A percentile compares a stretch with the other conserved stretches of the same genome.
Conservation (phyloP, 257 asterid species). For the Solanum okadae region DNA sequence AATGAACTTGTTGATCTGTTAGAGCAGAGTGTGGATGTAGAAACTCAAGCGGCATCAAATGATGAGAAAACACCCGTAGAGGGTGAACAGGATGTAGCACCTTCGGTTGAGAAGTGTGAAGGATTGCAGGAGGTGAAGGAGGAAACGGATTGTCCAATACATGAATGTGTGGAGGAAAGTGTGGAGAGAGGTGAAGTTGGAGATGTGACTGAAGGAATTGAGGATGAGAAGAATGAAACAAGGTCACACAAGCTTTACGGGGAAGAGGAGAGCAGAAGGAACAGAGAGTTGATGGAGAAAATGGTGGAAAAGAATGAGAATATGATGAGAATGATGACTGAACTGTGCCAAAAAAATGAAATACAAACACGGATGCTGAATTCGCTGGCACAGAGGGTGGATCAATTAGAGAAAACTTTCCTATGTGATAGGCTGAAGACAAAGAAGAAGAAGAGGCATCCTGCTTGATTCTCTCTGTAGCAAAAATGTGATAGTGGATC, state of each 20-base stretch:
- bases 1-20: neutral
- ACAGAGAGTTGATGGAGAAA: conserved; percentile 34
- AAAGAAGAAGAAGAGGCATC: conserved; percentile 28
- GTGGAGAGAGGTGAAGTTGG: neutral
- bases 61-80: neutral
- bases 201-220: neutral
- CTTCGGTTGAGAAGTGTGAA: neutral
- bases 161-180: neutral
- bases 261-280: conserved; percentile 2
- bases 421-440: conserved; percentile 21
- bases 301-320: conserved; percentile 52
- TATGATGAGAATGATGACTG: conserved; percentile 56
- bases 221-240: neutral
- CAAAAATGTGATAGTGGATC: neutral
- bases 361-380: conserved; percentile 33
- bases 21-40: neutral
- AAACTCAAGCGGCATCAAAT: neutral
- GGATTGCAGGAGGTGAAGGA: neutral
- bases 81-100: neutral
- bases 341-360: conserved; percentile 39
- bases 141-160: neutral
- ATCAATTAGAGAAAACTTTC: conserved; percentile 52
- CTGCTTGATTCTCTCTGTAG: neutral
- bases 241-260: neutral
- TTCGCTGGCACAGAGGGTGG: conserved; percentile 32